Evolutionary conservation across 1,284 basidiomycete genomes (phyloP).

Genomic region (Omphalotus olearius): DNA sequence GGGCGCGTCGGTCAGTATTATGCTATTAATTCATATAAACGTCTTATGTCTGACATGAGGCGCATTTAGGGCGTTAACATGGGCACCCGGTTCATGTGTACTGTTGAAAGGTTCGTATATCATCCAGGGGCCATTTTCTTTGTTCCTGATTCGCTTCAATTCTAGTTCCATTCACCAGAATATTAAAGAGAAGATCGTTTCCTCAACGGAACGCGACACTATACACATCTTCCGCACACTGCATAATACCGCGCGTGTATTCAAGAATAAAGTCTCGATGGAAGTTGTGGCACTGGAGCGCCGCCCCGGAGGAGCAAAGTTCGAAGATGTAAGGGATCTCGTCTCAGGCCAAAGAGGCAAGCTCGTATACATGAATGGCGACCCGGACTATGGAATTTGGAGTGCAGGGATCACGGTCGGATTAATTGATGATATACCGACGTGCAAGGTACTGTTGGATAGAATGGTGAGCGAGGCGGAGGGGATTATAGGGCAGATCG

Average conservation of each 20-base stretch:
- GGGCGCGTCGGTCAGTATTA: slow-evolving; percentile 67
- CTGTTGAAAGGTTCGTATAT: slow-evolving; percentile 56
- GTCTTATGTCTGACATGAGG: not conserved
- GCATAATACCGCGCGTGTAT: slow-evolving; percentile 86
- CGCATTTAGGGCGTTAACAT: slow-evolving; percentile 72
- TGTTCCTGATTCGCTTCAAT: slow-evolving; percentile 12
- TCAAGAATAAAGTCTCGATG: slow-evolving; percentile 77
- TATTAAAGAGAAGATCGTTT: slow-evolving; percentile 88
- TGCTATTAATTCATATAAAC: not conserved
- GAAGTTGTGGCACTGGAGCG: slow-evolving; percentile 84
- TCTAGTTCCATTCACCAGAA: slow-evolving; percentile 80
- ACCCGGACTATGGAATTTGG: slow-evolving; percentile 89
- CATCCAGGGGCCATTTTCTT: not conserved
- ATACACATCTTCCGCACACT: slow-evolving; percentile 89
- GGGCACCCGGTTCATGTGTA: slow-evolving; percentile 90
- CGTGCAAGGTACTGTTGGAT: slow-evolving; percentile 71
- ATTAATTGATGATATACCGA: slow-evolving; percentile 84
- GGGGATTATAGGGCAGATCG: slow-evolving; percentile 57
- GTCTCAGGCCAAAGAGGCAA: slow-evolving; percentile 80
- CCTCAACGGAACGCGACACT: slow-evolving; percentile 78
- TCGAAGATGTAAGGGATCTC: slow-evolving; percentile 80
- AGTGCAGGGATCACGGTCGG: slow-evolving; percentile 76
- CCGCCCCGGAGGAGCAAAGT: slow-evolving; percentile 81
- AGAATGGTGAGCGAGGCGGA: slow-evolving; percentile 80
- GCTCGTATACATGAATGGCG: slow-evolving; percentile 81